Evolutionary conservation across 441 rosid species (phyloP).

Genomic region (Erysimum cheiri): DNA sequence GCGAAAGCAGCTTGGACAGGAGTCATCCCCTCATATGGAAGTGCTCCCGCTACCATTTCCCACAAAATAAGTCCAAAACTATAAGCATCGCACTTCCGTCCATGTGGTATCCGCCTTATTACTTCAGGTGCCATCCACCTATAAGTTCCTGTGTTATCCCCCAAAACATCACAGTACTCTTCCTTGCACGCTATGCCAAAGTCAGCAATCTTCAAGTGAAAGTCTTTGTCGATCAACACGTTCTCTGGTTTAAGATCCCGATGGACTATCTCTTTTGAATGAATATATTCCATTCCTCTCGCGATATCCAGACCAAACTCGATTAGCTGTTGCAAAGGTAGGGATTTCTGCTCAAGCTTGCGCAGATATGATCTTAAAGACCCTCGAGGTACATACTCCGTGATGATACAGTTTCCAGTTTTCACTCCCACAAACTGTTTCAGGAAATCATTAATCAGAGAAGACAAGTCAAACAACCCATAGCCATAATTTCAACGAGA

Average conservation of each 20-base stretch:
- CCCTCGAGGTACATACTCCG: constrained; percentile 84
- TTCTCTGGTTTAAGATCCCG: constrained; percentile 96
- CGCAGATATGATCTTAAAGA: constrained; percentile 89
- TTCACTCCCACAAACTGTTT: constrained; percentile 86
- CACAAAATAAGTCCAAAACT: constrained; percentile 90
- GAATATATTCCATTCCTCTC: constrained; percentile 91
- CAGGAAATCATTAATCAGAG: constrained; percentile 24
- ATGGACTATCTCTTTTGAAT: constrained; percentile 85
- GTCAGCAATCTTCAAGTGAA: constrained; percentile 82
- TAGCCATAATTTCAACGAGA: not conserved
- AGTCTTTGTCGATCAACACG: constrained; percentile 68
- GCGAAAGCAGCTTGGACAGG: constrained; percentile 97
- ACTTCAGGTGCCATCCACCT: constrained; percentile 99
- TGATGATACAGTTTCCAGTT: constrained; percentile 79
- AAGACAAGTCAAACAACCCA: constrained; percentile 19
- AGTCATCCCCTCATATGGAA: constrained; percentile 85
- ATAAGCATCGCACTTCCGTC: constrained; percentile 82
- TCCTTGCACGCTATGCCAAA: constrained; percentile 97
- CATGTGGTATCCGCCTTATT: constrained; percentile 70
- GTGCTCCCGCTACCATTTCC: constrained; percentile 91
- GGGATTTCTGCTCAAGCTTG: constrained; percentile 69
- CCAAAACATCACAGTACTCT: constrained; percentile 67
- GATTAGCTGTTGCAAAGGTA: constrained; percentile 63
- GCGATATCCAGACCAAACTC: constrained; percentile 80
- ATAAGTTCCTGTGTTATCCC: constrained; percentile 85